These are phyloP conservation scores for Saccharomycopsis fermentans DNA, from an alignment of 805 yeast genomes.

Conservation along the genomic window DNA sequence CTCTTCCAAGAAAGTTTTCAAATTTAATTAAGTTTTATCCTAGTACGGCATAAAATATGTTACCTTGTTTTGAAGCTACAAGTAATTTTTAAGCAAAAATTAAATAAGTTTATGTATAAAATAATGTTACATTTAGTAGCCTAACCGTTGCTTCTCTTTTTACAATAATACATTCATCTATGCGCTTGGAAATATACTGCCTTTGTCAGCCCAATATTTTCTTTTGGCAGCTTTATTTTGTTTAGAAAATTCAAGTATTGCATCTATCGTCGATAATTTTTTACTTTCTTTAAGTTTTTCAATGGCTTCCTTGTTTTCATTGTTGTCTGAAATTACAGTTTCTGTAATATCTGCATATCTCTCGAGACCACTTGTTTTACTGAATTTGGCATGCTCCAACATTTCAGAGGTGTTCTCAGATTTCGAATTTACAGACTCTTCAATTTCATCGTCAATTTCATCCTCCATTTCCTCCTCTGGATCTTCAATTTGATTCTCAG, in stretches of 20 bases:
- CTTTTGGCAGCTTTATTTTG: neutral
- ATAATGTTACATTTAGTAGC: no score
- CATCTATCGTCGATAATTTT: neutral
- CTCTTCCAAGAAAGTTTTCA: conserved; percentile 76
- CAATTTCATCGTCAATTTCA: neutral
- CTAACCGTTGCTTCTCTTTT: neutral
- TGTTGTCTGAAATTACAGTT: neutral
- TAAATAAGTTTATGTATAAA: neutral
- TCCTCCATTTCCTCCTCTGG: neutral
- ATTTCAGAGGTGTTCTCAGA: neutral
- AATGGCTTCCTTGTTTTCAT: neutral
- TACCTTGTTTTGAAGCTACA: neutral
- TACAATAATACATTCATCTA: neutral
- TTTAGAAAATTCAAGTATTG: neutral
- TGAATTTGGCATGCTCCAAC: neutral
- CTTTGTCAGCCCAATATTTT: neutral
- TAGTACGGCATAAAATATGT: conserved; percentile 69
- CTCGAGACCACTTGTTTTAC: neutral
- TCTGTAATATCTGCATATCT: neutral
- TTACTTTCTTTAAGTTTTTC: neutral
- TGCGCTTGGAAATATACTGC: neutral
- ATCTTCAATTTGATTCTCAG: neutral
- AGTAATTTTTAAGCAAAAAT: neutral
- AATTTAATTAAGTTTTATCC: conserved; percentile 76
- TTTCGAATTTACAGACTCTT: neutral